Percentiles rank a stretch among this genome's conserved stretches.
Evolutionary conservation across 164 flowering plant genomes (phyloP).

Genomic region (Magnolia officinalis): DNA sequence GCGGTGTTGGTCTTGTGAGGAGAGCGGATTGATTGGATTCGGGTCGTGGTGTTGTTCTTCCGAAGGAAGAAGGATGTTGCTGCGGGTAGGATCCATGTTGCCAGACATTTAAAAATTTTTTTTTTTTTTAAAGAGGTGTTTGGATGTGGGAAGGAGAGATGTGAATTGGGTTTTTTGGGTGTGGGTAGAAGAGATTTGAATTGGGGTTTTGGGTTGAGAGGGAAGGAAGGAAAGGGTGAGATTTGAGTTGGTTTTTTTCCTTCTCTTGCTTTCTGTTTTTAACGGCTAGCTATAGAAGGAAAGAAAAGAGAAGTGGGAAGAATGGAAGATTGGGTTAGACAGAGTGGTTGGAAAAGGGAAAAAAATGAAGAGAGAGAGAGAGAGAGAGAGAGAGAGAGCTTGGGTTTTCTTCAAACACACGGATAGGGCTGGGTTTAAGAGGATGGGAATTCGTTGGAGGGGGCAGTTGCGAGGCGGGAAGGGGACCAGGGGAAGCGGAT

Average conservation of each 20-base stretch:
- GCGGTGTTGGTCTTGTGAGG: neutral
- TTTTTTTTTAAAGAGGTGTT: neutral
- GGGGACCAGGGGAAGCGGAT: no score
- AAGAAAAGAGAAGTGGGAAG: no score
- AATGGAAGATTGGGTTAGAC: no score
- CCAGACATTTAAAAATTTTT: constrained; percentile 40
- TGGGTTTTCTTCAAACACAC: neutral
- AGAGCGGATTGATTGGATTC: neutral
- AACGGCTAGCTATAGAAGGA: no score
- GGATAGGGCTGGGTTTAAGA: no score
- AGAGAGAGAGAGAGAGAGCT: neutral
- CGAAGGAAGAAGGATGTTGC: constrained; percentile 38
- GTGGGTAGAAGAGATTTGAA: neutral
- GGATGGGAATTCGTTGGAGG: neutral
- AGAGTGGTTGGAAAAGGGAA: no score
- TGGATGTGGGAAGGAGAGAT: neutral
- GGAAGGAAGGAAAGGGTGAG: no score
- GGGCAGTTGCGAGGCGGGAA: neutral
- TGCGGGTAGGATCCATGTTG: constrained; percentile 42
- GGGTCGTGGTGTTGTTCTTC: constrained; percentile 23
- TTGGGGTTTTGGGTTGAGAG: neutral
- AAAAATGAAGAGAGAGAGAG: neutral
- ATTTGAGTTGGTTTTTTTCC: no score
- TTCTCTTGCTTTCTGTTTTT: no score
- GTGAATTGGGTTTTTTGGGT: neutral